Evolutionary conservation across 768 basidiomycete genomes (phyloP), one percentile per base, ranked within the genome.

Genomic region (Podaxis mareebaensis): DNA sequence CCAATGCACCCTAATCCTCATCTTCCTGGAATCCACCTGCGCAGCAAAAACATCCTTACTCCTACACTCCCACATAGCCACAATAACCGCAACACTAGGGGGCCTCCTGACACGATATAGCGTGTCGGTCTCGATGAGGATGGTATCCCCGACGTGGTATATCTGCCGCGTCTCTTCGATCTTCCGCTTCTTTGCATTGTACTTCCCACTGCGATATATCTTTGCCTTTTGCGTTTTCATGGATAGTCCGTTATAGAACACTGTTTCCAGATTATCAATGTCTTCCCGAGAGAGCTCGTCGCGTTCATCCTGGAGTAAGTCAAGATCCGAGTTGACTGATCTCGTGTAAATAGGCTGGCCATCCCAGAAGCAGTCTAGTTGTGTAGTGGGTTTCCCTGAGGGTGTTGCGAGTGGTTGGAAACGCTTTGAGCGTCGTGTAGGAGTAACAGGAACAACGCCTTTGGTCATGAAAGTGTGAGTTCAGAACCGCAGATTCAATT

Each of bases 1-100:
- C 91, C 91, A 93, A 67, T 92, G 91, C 24, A 93, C 74, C 28
- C 83, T 80, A 24, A 90, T 73, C 60, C 83, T 79, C 78, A 87
- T 85, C 54, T 76, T 80, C 40, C 73, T 67, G 1, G 68, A 69
- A 38, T 75, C 72, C n/a, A 70, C 70, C 39, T 77, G 72, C 24
- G 58, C 68, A 7, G 67, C 73, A 0, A 70, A 70, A 7, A 74
- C 75, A 2, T 61, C 75, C 58, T 72, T 71, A 53, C 61, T 66
- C 68, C 73, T 67, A 2, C 77, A 75, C 60, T 89, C 83, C 88
- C 90, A 92, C 79, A 93, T 84, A 0, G 88, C 78, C 17, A 84
- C 76, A 53, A 93, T 86, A 46, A 92, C 86, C 3, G 84, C 92
- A 56, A 92, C 76, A 65, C 90, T 91, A 0, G 86, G 84, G 11